These are phyloP conservation scores for Chytridium lagenaria DNA, from an alignment of 371 early-diverging fungal species.

Conservation along the genomic window DNA sequence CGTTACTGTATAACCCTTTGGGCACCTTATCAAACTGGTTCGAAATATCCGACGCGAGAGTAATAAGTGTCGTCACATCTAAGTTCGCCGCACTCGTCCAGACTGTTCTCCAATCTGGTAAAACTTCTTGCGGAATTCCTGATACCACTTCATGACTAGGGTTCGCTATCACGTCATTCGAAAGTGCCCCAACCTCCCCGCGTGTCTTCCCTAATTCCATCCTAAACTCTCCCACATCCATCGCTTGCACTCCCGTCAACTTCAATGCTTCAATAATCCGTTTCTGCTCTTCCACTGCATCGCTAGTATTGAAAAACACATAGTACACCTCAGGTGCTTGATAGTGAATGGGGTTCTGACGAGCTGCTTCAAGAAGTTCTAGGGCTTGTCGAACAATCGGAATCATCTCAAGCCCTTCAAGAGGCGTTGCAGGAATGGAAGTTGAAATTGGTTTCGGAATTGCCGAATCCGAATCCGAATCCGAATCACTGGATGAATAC, in stretches of 20 bases:
- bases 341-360: constrained; percentile 9
- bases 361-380: background rate
- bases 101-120: background rate
- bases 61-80: constrained; percentile 2
- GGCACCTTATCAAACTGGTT: constrained; percentile 13
- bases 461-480: background rate
- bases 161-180: too few species aligned
- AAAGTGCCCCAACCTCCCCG: background rate
- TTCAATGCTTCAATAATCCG: background rate
- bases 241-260: background rate
- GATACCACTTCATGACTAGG: background rate
- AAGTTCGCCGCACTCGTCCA: constrained; percentile 2
- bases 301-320: background rate
- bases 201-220: background rate
- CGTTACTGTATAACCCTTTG: background rate
- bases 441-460: background rate
- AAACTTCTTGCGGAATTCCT: background rate
- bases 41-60: constrained; percentile 11
- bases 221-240: background rate
- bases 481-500: background rate
- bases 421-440: background rate
- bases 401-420: background rate
- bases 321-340: background rate
- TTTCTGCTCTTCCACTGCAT: background rate
- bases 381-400: constrained; percentile 5